Evolutionary conservation across 306 rosid genomes (phyloP).

Genomic region (Macrotyloma uniflorum): DNA sequence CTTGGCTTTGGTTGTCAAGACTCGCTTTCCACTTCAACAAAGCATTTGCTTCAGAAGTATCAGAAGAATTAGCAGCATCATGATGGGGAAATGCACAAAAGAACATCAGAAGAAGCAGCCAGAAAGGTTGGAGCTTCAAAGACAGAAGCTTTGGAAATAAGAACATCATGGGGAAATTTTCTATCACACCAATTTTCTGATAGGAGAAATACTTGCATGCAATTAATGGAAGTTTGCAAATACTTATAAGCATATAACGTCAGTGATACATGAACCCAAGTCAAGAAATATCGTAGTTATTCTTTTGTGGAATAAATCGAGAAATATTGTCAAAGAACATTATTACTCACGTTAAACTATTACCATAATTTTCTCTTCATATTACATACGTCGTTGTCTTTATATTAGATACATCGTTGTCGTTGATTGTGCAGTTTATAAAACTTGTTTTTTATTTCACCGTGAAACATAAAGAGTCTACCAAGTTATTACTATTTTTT

Average conservation of each 20-base stretch:
- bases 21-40: conserved; percentile 29
- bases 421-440: no score
- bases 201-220: not conserved
- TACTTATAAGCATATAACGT: not conserved
- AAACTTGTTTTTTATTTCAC: no score
- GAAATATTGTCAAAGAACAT: no score
- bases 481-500: no score
- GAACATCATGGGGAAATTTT: not conserved
- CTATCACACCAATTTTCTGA: not conserved
- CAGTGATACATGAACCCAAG: not conserved
- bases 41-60: conserved; percentile 8
- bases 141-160: not conserved
- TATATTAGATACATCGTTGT: no score
- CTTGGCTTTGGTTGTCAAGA: not conserved
- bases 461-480: no score
- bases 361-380: no score
- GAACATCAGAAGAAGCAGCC: not conserved
- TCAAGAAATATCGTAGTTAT: not conserved
- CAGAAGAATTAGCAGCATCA: not conserved
- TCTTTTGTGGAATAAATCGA: not conserved
- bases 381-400: no score
- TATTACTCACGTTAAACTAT: no score
- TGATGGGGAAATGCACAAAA: not conserved
- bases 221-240: not conserved
- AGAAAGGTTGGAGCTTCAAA: not conserved